phyloP scores from a whole-genome alignment of 2,329 filamentous ascomycete species.

The Thyridium curvatum region DNA sequence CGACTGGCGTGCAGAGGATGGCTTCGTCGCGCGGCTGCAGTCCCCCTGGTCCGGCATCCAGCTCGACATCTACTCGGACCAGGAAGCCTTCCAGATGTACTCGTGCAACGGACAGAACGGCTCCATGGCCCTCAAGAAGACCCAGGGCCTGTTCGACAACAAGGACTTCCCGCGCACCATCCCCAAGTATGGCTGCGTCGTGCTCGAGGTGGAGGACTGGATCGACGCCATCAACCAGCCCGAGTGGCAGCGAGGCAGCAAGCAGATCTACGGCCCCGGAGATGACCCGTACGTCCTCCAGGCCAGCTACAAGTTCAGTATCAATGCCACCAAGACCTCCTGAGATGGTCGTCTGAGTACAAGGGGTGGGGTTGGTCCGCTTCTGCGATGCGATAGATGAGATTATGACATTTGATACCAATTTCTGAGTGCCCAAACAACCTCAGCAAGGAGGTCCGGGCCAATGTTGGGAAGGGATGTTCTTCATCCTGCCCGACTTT shows the following conservation, averaged over 20 bases:
- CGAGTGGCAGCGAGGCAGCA: conserved; percentile 66
- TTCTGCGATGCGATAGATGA: too few species aligned
- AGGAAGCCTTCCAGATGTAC: conserved; percentile 85
- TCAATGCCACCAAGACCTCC: conserved; percentile 24
- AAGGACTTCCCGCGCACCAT: conserved; percentile 54
- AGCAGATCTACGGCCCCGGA: conserved; percentile 55
- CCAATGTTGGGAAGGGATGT: too few species aligned
- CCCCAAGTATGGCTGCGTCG: conserved; percentile 74
- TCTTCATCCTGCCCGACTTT: too few species aligned
- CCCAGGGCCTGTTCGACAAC: conserved; percentile 57
- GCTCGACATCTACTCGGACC: conserved; percentile 75
- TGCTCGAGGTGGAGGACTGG: conserved; percentile 89
- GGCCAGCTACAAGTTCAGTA: conserved; percentile 54
- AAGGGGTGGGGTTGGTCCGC: neutral
- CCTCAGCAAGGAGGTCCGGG: too few species aligned
- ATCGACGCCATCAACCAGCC: conserved; percentile 93
- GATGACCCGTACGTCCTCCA: conserved; percentile 56
- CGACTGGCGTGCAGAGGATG: conserved; percentile 54
- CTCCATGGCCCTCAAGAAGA: conserved; percentile 59
- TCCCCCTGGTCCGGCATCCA: conserved; percentile 77
- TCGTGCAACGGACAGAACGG: conserved; percentile 75
- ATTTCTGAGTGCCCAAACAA: too few species aligned
- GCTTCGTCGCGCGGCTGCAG: conserved; percentile 60
- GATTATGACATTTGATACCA: too few species aligned
- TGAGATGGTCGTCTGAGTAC: neutral